These are phyloP conservation scores for Acanthamoeba sp. DNA, from an alignment of 208 protist species.

Conservation along the genomic window DNA sequence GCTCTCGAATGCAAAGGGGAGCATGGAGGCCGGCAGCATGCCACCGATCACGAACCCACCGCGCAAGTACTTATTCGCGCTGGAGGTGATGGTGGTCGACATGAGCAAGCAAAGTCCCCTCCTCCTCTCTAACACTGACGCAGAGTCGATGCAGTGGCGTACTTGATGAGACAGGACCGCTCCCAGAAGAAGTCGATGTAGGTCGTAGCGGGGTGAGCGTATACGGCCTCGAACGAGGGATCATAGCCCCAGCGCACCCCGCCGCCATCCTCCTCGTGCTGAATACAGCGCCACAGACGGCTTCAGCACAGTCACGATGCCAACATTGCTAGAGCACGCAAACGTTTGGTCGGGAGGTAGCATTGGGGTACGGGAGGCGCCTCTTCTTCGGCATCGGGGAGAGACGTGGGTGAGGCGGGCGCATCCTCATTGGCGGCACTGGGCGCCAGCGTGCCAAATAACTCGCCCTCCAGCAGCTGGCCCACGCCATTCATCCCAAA, in stretches of 20 bases:
- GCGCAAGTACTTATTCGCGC: not conserved
- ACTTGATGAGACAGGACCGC: not conserved
- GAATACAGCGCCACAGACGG: not conserved
- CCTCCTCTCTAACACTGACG: too few relatives aligned
- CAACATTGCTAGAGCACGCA: too few relatives aligned
- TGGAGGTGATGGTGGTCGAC: not conserved
- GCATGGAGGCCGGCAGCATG: not conserved
- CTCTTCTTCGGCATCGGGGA: not conserved
- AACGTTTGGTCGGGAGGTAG: too few relatives aligned
- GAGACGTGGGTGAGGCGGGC: not conserved
- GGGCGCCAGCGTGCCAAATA: not conserved
- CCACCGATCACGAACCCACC: not conserved
- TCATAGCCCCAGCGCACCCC: not conserved
- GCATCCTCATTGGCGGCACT: not conserved
- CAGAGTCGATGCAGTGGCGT: not conserved
- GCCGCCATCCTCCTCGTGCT: not conserved
- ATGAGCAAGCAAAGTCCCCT: too few relatives aligned
- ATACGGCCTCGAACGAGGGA: not conserved
- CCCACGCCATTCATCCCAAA: not conserved
- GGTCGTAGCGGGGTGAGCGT: not conserved
- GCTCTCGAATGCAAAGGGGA: not conserved
- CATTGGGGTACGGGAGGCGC: not conserved
- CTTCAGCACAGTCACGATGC: too few relatives aligned
- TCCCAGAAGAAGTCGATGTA: constrained; percentile 25
- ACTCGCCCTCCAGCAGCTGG: not conserved